A percentile compares a stretch with the other conserved stretches of the same genome.
phyloP scores from a whole-genome alignment of 345 rosid species.

The Bruguiera sexangula region DNA sequence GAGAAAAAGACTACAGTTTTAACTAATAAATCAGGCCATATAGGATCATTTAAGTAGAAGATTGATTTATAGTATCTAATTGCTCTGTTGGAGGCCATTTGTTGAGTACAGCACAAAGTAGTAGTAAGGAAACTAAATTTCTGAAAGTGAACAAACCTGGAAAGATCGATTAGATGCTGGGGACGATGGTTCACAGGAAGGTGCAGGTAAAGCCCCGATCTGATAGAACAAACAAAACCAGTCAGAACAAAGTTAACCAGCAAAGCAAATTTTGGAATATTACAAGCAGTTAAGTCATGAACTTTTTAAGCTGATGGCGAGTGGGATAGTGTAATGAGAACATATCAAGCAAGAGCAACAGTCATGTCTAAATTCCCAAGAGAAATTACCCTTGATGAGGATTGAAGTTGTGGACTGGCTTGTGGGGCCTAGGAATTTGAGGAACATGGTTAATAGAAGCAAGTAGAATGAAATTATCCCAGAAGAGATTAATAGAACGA shows the following conservation, averaged over 20 bases:
- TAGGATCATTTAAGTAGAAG: no score
- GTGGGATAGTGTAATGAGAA: neutral
- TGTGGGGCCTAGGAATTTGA: conserved; percentile 20
- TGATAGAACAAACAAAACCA: conserved; percentile 22
- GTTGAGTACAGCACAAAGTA: neutral
- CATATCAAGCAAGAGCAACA: neutral
- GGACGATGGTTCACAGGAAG: conserved; percentile 37
- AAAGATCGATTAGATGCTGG: conserved; percentile 39
- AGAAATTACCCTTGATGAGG: conserved; percentile 21
- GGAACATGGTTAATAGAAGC: neutral
- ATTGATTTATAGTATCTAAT: neutral
- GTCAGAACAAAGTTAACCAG: conserved; percentile 4
- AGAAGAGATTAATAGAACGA: neutral
- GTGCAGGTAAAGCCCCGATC: conserved; percentile 50
- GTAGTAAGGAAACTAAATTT: no score
- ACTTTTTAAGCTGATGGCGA: neutral
- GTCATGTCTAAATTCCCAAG: neutral
- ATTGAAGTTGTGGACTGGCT: conserved; percentile 21
- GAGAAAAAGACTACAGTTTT: no score
- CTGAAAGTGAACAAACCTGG: conserved; percentile 41
- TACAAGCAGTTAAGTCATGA: no score
- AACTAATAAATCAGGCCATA: no score
- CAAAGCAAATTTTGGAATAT: neutral
- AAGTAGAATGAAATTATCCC: neutral
- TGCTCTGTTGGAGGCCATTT: neutral